Percentiles rank a stretch among this genome's conserved stretches.
phyloP scores from a whole-genome alignment of 345 rosid genomes.

The Boechera stricta region DNA sequence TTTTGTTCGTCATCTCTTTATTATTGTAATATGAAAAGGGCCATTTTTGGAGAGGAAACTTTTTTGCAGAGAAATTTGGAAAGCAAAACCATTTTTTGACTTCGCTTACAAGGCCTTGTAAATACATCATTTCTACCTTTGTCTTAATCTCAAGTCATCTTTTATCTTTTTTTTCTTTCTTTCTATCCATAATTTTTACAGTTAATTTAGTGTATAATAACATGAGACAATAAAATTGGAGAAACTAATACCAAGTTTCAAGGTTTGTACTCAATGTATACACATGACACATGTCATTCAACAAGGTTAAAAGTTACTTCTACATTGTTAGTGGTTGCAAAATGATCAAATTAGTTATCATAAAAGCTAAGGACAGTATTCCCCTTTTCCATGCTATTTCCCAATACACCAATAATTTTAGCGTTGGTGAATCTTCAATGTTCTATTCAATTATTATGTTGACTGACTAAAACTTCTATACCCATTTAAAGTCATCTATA shows the following conservation, averaged over 20 bases:
- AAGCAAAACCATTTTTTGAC: too few relatives aligned
- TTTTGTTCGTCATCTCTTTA: not conserved
- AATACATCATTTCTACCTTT: too few relatives aligned
- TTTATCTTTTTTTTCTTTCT: too few relatives aligned
- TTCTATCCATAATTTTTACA: too few relatives aligned
- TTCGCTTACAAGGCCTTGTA: too few relatives aligned
- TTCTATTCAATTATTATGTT: slow-evolving; percentile 20
- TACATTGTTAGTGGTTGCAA: slow-evolving; percentile 2
- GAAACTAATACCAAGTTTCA: too few relatives aligned
- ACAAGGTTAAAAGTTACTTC: too few relatives aligned
- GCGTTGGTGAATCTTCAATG: not conserved
- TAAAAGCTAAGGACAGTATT: not conserved
- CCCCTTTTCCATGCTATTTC: slow-evolving; percentile 23
- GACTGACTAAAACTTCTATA: slow-evolving; percentile 11
- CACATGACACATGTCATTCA: too few relatives aligned
- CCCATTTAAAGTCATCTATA: not conserved
- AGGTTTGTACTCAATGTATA: too few relatives aligned
- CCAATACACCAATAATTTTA: slow-evolving; percentile 28
- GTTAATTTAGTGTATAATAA: too few relatives aligned
- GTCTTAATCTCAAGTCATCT: too few relatives aligned
- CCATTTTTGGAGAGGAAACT: not conserved
- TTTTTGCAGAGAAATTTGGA: not conserved
- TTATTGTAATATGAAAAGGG: not conserved
- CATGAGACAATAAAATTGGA: too few relatives aligned
- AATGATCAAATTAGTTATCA: slow-evolving; percentile 22